Percentiles rank a stretch among this genome's conserved stretches.
These are phyloP conservation scores for Tetrahymena elliotti DNA, from an alignment of 73 alveolate genomes.

Conservation along the genomic window DNA sequence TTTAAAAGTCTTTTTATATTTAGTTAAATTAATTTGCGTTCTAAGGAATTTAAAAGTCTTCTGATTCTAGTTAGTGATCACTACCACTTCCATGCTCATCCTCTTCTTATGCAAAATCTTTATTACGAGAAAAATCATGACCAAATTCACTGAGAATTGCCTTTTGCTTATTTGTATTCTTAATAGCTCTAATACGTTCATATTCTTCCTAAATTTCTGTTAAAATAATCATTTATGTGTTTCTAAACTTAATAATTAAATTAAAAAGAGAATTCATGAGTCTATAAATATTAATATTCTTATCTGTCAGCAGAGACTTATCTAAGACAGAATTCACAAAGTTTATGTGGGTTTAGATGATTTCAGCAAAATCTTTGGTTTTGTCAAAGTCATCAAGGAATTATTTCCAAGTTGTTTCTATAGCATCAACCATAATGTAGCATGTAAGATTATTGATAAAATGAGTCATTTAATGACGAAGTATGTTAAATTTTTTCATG, in stretches of 20 bases:
- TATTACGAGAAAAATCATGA: background rate
- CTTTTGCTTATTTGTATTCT: constrained; percentile 11
- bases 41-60: background rate
- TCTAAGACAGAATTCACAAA: constrained; percentile 71
- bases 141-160: background rate
- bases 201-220: constrained; percentile 58
- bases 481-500: constrained; percentile 44
- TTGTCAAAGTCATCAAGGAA: constrained; percentile 67
- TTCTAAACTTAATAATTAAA: constrained; percentile 66
- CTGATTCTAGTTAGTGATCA: background rate
- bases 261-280: constrained; percentile 66
- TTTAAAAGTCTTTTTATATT: constrained; percentile 29
- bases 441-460: constrained; percentile 80
- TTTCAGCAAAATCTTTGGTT: constrained; percentile 75
- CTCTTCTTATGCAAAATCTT: background rate
- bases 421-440: constrained; percentile 86
- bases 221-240: constrained; percentile 58
- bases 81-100: constrained; percentile 1
- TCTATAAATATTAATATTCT: constrained; percentile 56
- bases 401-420: constrained; percentile 87
- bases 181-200: constrained; percentile 13
- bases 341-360: constrained; percentile 61
- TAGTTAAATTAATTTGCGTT: constrained; percentile 5
- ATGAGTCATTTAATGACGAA: constrained; percentile 75
- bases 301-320: constrained; percentile 70